A percentile compares a stretch with the other conserved stretches of the same genome.
These are phyloP conservation scores for Alternaria viburni DNA, from an alignment of 2,329 filamentous ascomycete species.

Conservation along the genomic window DNA sequence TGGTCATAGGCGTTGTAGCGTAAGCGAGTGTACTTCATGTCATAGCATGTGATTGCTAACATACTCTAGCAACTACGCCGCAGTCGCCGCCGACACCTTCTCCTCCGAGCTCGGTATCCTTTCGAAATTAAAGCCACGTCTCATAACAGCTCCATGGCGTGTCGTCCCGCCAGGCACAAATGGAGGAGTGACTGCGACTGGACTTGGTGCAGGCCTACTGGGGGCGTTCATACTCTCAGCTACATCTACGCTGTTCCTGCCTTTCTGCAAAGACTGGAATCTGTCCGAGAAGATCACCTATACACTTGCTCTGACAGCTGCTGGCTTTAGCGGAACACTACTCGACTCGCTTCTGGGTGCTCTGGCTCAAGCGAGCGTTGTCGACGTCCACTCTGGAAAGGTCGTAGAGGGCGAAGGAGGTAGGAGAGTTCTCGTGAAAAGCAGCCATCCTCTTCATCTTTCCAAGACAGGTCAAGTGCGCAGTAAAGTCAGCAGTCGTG, in stretches of 20 bases:
- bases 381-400: conserved; percentile 82
- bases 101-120: conserved; percentile 95
- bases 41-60: conserved; percentile 24
- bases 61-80: conserved; percentile 79
- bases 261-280: conserved; percentile 64
- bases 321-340: conserved; percentile 80
- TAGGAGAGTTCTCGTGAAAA: conserved; percentile 56
- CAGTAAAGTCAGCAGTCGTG: conserved; percentile 52
- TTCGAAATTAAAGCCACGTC: conserved; percentile 73
- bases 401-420: conserved; percentile 88
- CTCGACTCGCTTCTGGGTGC: conserved; percentile 89
- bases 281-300: conserved; percentile 43
- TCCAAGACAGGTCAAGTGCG: conserved; percentile 40
- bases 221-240: conserved; percentile 75
- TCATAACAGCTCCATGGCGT: conserved; percentile 83
- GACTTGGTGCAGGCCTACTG: conserved; percentile 73
- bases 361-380: conserved; percentile 82
- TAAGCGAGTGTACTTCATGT: conserved; percentile 27
- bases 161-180: conserved; percentile 91
- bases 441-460: conserved; percentile 37
- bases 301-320: conserved; percentile 65
- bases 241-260: conserved; percentile 70
- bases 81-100: conserved; percentile 91
- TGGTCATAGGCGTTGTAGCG: conserved; percentile 58
- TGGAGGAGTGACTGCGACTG: conserved; percentile 81